These are phyloP conservation scores for Suhomyces terraborum DNA, from an alignment of 1,139 yeast species.

Conservation along the genomic window DNA sequence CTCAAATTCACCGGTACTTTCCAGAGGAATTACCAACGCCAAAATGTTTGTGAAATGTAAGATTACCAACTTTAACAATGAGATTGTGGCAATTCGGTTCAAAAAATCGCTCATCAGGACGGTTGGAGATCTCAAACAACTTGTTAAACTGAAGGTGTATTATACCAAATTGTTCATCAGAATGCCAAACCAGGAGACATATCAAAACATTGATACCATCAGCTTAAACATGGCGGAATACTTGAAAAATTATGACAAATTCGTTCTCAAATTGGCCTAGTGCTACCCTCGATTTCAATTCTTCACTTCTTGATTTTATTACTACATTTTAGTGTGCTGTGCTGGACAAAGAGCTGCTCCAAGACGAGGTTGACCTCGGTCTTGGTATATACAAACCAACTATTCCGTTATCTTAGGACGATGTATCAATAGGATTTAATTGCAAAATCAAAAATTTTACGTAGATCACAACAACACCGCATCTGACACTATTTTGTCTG, in stretches of 20 bases:
- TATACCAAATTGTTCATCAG: slow-evolving; percentile 33
- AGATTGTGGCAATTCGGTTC: slow-evolving; percentile 31
- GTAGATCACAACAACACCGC: background rate
- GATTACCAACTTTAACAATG: slow-evolving; percentile 31
- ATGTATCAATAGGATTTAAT: slow-evolving; percentile 4
- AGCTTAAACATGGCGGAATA: slow-evolving; percentile 28
- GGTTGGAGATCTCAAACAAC: slow-evolving; percentile 31
- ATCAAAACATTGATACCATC: slow-evolving; percentile 31
- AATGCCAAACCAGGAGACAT: slow-evolving; percentile 28
- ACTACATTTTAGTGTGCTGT: slow-evolving; percentile 3
- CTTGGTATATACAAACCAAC: slow-evolving; percentile 1
- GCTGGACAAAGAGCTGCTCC: slow-evolving; percentile 1
- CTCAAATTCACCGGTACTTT: slow-evolving; percentile 7
- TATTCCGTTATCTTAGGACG: background rate
- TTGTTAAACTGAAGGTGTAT: slow-evolving; percentile 30
- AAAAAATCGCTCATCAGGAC: slow-evolving; percentile 29
- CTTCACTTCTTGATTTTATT: slow-evolving; percentile 5
- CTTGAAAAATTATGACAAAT: slow-evolving; percentile 24
- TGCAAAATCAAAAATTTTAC: background rate
- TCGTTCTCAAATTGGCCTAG: slow-evolving; percentile 20
- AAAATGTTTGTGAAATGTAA: slow-evolving; percentile 29
- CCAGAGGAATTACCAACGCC: slow-evolving; percentile 9
- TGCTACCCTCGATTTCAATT: background rate
- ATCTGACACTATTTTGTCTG: too few species aligned
- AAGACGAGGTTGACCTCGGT: background rate